These are phyloP conservation scores for Euptelea pleiosperma DNA, from an alignment of 164 flowering plant species.

Conservation along the genomic window DNA sequence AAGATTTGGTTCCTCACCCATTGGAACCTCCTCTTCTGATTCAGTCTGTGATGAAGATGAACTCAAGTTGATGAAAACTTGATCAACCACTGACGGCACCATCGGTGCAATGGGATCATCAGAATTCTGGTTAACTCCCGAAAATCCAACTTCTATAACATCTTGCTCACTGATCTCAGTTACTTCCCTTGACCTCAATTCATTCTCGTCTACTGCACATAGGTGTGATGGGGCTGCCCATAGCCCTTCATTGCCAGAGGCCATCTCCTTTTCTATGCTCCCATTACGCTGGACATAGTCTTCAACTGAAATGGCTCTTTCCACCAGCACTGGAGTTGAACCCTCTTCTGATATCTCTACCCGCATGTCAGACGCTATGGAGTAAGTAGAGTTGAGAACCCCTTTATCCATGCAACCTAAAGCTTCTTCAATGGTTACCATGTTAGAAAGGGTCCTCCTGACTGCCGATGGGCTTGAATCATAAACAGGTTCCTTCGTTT, in stretches of 20 bases:
- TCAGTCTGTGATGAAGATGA: constrained; percentile 22
- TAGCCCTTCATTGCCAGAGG: constrained; percentile 17
- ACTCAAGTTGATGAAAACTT: constrained; percentile 9
- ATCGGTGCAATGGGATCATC: constrained; percentile 4
- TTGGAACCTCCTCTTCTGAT: constrained; percentile 19
- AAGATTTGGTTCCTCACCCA: constrained; percentile 14
- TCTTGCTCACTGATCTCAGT: constrained; percentile 15
- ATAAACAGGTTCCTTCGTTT: constrained; percentile 59
- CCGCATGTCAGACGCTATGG: constrained; percentile 39
- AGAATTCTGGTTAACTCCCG: constrained; percentile 8
- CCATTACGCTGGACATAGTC: constrained; percentile 22
- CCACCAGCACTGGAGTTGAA: constrained; percentile 18
- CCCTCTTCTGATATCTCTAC: constrained; percentile 27
- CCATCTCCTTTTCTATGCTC: constrained; percentile 11
- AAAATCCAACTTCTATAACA: constrained; percentile 14
- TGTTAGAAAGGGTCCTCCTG: constrained; percentile 30
- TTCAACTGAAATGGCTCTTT: constrained; percentile 12
- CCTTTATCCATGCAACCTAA: constrained; percentile 12
- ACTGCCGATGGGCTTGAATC: constrained; percentile 60
- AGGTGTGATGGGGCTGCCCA: constrained; percentile 17
- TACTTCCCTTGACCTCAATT: constrained; percentile 19
- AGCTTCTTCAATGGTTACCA: constrained; percentile 18
- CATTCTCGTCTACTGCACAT: constrained; percentile 25
- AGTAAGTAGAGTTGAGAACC: constrained; percentile 20
- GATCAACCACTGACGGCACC: constrained; percentile 13